Conservation (phyloP, 2,329 filamentous ascomycete species). For the Pestalotiopsis sp. region DNA sequence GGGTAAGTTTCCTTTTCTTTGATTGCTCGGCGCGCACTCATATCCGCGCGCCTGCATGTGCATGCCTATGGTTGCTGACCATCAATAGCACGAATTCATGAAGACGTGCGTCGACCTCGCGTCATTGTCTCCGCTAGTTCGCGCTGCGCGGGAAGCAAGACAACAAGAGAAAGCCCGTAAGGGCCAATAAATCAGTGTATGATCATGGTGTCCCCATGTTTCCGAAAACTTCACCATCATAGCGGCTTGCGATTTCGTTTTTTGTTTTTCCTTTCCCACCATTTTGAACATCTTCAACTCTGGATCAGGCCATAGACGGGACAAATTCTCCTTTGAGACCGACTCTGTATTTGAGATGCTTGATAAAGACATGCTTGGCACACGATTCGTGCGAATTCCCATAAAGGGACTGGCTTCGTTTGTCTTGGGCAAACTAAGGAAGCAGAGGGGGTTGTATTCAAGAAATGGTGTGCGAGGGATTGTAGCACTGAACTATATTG, state of each 20-base stretch:
- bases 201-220: conserved; percentile 1
- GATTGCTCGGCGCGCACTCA: background rate
- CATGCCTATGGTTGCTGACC: background rate
- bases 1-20: conserved; percentile 59
- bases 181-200: conserved; percentile 37
- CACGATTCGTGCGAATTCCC: background rate
- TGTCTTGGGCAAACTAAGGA: background rate
- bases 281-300: conserved; percentile 10
- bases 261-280: conserved; percentile 7
- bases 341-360: background rate
- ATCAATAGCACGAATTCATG: conserved; percentile 74
- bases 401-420: background rate
- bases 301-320: conserved; percentile 5
- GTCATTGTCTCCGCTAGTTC: conserved; percentile 83
- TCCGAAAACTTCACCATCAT: conserved; percentile 7
- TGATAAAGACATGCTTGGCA: background rate
- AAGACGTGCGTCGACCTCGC: conserved; percentile 70
- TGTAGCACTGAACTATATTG: background rate
- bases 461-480: background rate
- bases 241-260: conserved; percentile 12
- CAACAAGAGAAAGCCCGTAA: conserved; percentile 82
- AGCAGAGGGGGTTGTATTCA: background rate
- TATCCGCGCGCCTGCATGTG: background rate
- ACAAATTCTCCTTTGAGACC: background rate
- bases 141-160: conserved; percentile 80